phyloP scores from a whole-genome alignment of 345 rosid genomes.

The Rubroshorea leprosula region DNA sequence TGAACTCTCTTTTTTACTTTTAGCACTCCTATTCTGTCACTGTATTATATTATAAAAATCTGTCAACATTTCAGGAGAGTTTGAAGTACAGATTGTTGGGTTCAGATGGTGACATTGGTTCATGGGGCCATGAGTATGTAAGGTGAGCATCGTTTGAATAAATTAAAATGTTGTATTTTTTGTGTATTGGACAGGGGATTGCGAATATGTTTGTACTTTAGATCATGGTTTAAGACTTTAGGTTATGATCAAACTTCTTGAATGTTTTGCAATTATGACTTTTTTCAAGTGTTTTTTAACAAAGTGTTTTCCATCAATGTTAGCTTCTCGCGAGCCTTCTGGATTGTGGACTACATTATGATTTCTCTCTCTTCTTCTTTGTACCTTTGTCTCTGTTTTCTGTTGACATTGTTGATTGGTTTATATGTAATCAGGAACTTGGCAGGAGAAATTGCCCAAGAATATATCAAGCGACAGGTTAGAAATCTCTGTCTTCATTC shows the following conservation, averaged over 20 bases:
- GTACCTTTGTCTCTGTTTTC: neutral
- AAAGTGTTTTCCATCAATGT: neutral
- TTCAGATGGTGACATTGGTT: slow-evolving; percentile 86
- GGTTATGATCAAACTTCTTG: neutral
- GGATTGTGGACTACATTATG: neutral
- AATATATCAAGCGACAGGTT: slow-evolving; percentile 71
- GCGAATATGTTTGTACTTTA: neutral
- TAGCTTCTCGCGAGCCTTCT: neutral
- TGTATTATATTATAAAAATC: neutral
- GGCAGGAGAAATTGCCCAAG: slow-evolving; percentile 84
- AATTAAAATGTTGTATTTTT: neutral
- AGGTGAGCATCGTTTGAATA: slow-evolving; percentile 33
- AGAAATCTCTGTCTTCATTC: slow-evolving; percentile 11
- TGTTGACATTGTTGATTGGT: neutral
- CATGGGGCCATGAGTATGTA: slow-evolving; percentile 98
- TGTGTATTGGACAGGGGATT: too few species aligned
- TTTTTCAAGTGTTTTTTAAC: too few species aligned
- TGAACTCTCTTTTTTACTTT: neutral
- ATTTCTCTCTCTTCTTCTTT: too few species aligned
- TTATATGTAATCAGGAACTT: slow-evolving; percentile 47
- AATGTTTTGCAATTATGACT: too few species aligned
- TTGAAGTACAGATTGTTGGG: slow-evolving; percentile 81
- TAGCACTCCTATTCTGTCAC: neutral
- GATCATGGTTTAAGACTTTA: neutral
- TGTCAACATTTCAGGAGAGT: slow-evolving; percentile 60